Percentiles rank a stretch among this genome's conserved stretches.
phyloP scores from a whole-genome alignment of 257 asterid genomes.

The Solanum dulcamara region DNA sequence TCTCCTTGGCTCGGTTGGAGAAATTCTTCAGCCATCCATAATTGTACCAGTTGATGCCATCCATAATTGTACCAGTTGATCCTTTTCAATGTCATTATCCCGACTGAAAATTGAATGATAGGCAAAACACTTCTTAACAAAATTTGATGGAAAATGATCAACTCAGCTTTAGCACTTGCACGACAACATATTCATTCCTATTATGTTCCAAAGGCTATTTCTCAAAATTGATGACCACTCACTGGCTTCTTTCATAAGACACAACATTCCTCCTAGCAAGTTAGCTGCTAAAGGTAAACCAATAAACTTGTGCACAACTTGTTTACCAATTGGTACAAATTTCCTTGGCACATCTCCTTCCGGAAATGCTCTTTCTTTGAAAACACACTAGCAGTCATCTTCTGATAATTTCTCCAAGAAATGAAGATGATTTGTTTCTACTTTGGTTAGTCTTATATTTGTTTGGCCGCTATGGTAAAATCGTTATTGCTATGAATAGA shows the following conservation, averaged over 20 bases:
- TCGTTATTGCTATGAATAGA: no score
- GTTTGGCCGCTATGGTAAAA: no score
- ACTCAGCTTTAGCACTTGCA: conserved; percentile 12
- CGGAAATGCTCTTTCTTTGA: conserved; percentile 5
- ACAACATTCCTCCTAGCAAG: conserved; percentile 15
- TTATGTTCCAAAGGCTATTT: background rate
- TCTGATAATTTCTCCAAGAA: conserved; percentile 1
- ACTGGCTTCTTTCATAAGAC: background rate
- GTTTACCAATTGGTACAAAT: background rate
- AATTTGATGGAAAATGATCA: conserved; percentile 9
- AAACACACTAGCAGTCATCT: conserved; percentile 7
- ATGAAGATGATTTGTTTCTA: background rate
- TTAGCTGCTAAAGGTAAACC: conserved; percentile 28
- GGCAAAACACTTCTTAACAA: conserved; percentile 22
- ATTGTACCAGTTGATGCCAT: conserved; percentile 10
- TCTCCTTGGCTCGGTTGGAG: background rate
- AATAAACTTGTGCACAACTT: conserved; percentile 9
- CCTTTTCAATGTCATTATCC: background rate
- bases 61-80: conserved; percentile 9
- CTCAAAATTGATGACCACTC: conserved; percentile 7
- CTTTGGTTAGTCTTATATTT: background rate
- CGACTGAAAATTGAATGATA: conserved; percentile 14
- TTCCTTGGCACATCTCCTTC: background rate
- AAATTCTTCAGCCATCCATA: conserved; percentile 24
- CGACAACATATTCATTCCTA: background rate